Evolutionary conservation across 2,329 filamentous ascomycete genomes (phyloP).

Genomic region (Proliferodiscus dingleyae): DNA sequence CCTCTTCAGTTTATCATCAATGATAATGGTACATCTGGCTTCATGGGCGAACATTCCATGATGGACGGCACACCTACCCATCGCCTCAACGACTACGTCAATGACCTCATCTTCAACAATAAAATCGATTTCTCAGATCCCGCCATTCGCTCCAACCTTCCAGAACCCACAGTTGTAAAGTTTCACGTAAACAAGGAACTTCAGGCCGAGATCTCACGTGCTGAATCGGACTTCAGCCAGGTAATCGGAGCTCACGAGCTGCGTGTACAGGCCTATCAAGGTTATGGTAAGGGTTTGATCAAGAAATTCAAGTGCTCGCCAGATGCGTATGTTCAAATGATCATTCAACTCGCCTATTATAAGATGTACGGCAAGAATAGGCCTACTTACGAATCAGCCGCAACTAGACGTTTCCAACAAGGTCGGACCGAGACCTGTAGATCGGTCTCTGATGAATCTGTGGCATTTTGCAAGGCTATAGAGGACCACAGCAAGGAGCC

Average conservation of each 20-base stretch:
- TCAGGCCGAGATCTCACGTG: constrained; percentile 71
- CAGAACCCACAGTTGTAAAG: constrained; percentile 71
- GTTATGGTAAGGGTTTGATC: constrained; percentile 95
- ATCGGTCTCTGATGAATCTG: constrained; percentile 82
- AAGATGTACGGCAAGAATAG: constrained; percentile 99
- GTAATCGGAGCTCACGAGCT: constrained; percentile 88
- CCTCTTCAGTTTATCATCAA: constrained; percentile 97
- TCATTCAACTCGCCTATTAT: constrained; percentile 96
- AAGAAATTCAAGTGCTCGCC: constrained; percentile 99
- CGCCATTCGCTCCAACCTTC: constrained; percentile 71
- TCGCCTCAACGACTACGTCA: constrained; percentile 91
- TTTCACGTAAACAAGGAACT: constrained; percentile 75
- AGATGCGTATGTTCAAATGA: constrained; percentile 96
- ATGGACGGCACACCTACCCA: constrained; percentile 99
- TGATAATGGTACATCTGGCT: constrained; percentile 94
- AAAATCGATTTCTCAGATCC: constrained; percentile 86
- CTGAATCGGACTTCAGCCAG: constrained; percentile 70
- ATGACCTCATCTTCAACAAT: constrained; percentile 87
- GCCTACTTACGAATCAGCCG: constrained; percentile 94
- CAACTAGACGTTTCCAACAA: constrained; percentile 90
- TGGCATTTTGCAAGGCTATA: constrained; percentile 87
- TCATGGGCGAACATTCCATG: constrained; percentile 99
- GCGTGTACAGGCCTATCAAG: constrained; percentile 90
- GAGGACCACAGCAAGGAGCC: constrained; percentile 60
- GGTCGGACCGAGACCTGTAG: constrained; percentile 96